These are phyloP conservation scores for Coemansia sp. DNA, from an alignment of 192 early-diverging fungal genomes.

Conservation along the genomic window DNA sequence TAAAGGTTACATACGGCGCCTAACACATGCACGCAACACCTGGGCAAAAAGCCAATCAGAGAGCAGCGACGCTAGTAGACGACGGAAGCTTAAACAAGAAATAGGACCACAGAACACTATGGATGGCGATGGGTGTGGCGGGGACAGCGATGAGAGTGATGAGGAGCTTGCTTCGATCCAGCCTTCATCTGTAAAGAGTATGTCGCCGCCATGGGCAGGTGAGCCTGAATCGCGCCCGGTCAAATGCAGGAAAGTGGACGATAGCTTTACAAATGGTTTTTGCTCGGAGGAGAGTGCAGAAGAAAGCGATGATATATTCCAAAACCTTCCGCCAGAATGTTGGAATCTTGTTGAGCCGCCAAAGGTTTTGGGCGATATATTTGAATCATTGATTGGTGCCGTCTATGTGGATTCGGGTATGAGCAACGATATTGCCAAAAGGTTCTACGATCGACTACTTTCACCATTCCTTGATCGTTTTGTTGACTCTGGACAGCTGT, in stretches of 20 bases:
- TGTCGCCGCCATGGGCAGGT: neutral
- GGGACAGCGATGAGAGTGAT: neutral
- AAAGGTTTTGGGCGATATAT: conserved; percentile 83
- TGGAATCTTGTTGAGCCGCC: conserved; percentile 82
- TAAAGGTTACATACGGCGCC: conserved; percentile 54
- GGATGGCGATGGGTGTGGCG: too few species aligned
- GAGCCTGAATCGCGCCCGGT: neutral
- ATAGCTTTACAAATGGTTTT: neutral
- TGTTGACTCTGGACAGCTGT: conserved; percentile 51
- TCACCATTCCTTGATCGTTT: conserved; percentile 50
- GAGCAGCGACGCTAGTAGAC: neutral
- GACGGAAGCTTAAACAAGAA: neutral
- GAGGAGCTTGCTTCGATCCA: neutral
- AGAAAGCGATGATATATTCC: conserved; percentile 26
- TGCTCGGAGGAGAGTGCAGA: neutral
- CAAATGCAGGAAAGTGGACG: neutral
- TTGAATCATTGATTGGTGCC: conserved; percentile 88
- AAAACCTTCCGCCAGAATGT: conserved; percentile 61
- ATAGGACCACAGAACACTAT: neutral
- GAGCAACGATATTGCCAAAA: conserved; percentile 53
- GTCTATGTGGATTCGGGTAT: conserved; percentile 82
- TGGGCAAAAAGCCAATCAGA: conserved; percentile 15
- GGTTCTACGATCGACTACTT: conserved; percentile 48
- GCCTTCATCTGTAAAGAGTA: neutral
- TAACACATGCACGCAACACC: conserved; percentile 39